Evolutionary conservation across 306 rosid species (phyloP), one percentile per base, ranked within the genome.

Genomic region (Acacia acuminata): DNA sequence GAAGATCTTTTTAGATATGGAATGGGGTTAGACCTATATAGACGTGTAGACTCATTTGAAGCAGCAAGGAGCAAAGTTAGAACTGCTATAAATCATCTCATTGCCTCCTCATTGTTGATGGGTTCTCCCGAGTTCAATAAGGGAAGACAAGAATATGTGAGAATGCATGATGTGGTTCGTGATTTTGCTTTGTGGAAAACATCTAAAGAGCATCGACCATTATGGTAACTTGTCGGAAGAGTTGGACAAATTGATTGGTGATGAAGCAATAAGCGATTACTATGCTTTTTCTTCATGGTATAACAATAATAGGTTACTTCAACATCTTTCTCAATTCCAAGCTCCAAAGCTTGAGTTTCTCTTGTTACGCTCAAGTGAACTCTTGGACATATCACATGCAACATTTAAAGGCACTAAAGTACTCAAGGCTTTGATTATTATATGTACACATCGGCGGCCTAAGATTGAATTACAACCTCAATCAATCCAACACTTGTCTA

Each of bases 371-470:
- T 36, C 50, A 19, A 17, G 0, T 1, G 0, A 0, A 0, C 3
- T 0, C 27, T 14, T 10, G 30, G 2, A 10, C 0, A 5, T 20
- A 0, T 65, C 74, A 9, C 0, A 65, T n/a, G 0, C 8, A n/a
- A 32, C 44, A 6, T 78, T 78, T 34, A 75, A 66, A 3, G 75
- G 75, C 0, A 4, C 22, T 13, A 32, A 32, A 20, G 4, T 7
- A 24, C 81, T 78, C 38, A 66, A 48, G 47, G 81, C 67, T 65
- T 9, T 78, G 48, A 34, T 73, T 3, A 14, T 64, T 56, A n/a
- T 4, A 8, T 15, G n/a, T 0, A 47, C 1, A 53, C 0, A 53
- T 4, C 0, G 1, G 61, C 0, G 1, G 6, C 0, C 0, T 7
- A 53, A 2, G 24, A 53, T 22, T 0, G 2, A 0, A 15, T 0